Base-by-base conservation (phyloP, 345 rosid species). In the Brassica incana region DNA sequence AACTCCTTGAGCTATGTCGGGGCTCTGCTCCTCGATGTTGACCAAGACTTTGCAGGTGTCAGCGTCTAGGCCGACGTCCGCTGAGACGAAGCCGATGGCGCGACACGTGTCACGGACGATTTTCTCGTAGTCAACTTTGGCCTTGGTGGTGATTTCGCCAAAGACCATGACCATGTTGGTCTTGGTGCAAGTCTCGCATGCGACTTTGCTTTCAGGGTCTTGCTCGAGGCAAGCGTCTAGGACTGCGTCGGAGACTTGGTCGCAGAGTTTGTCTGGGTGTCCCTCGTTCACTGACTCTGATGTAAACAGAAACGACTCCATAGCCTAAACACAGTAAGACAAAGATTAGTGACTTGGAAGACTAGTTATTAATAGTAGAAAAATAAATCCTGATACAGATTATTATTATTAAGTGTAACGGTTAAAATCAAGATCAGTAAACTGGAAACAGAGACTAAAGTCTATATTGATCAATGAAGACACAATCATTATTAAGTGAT, bases 111-210 rank as follows among this genome's bases (percentile, higher is more conserved):
- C 90, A 71, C 94, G 90, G 71, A 90, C 92, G 35, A 90, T 90
- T 85, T 90, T 90, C 85, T 90, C 94, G 50, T 90, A 88, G 84
- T 90, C 90, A 30, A 90, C 87, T 56, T 87, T 77, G 74, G 92
- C 94, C 81, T 90, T 88, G 54, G 94, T 90, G 76, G 92, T 90
- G 82, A 90, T 87, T 78, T 90, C 94, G 14, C 94, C 94, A 0
- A 90, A 90, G 61, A 90, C 94, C 94, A 90, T 90, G 67, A 90
- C 94, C 94, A 90, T 88, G 92, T 90, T 90, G 83, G 92, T 90
- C 84, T 90, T 90, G 77, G 90, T 86, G 78, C 94, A 90, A 65
- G 94, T 90, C 79, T 90, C 94, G 43, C 94, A 90, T 11, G 92
- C 94, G 71, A 90, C 94, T 88, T 90, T 90, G 94, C 92, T 90